Evolutionary conservation across 2,329 filamentous ascomycete species (phyloP), one percentile per base, ranked within the genome.

Genomic region (Stachybotrys chlorohalonatus): DNA sequence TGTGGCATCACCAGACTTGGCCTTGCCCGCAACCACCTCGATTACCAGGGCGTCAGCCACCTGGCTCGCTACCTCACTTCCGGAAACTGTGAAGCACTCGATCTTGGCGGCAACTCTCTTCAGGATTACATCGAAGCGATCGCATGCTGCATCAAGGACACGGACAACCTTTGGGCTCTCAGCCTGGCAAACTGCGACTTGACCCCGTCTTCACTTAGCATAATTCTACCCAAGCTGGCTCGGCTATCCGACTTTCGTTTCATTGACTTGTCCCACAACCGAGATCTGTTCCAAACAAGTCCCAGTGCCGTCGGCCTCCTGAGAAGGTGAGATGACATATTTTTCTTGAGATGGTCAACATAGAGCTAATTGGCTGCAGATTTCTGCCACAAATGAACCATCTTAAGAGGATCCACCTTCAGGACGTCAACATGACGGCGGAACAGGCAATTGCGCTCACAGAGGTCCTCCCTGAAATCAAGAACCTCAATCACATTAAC

Each of bases 191-290:
- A 91, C 62, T 96, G 92, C 72, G 89, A 90, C 55, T 75, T 99
- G 54, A 83, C 81, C 5, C 86, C 90, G 0, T 77, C 82, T 1
- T 85, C 86, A 11, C 75, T 97, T 24, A 87, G 82, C 68, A 82
- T 83, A 53, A 76, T 97, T 11, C 79, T 97, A 52, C 90, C 90
- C 5, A 83, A 83, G 7, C 72, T 97, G 53, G 77, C 81, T 31
- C 83, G 79, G 60, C 74, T 96, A 54, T 78, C 79, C 2, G 82
- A 86, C 59, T 87, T 96, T 66, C 85, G 89, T 17, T 96, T 96
- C 66, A 83, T 99, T 56, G 94, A 97, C 67, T 76, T 99, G 42
- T 96, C 90, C 6, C 90, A 96, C 64, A 97, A 97, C 62, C 87
- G 80, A 36, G 84, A 83, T 17, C 77, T 99, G 15, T 96, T 95